These are phyloP conservation scores for Xylaria sp. DNA, from an alignment of 495 filamentous ascomycete genomes.

Conservation along the genomic window DNA sequence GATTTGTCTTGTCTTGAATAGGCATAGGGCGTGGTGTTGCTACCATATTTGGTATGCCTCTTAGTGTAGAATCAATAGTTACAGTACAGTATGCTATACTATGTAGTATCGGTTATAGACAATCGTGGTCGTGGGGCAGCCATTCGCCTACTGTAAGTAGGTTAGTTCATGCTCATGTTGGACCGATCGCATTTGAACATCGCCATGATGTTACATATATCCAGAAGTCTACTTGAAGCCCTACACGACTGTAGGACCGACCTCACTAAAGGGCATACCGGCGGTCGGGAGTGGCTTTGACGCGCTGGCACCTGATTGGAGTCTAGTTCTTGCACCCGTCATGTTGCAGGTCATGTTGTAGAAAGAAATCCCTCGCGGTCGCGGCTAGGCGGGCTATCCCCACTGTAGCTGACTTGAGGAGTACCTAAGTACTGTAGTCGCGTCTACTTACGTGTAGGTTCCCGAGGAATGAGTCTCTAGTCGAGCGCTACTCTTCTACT, in stretches of 20 bases:
- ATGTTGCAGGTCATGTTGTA: too few relatives aligned
- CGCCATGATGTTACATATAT: not conserved
- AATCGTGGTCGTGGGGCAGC: not conserved
- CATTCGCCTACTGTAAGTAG: not conserved
- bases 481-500: not conserved
- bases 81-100: not conserved
- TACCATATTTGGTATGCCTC: not conserved
- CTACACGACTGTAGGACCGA: not conserved
- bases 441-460: constrained; percentile 13
- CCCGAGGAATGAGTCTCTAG: constrained; percentile 11
- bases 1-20: constrained; percentile 13
- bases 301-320: not conserved
- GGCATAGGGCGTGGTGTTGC: not conserved
- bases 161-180: not conserved
- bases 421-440: not conserved
- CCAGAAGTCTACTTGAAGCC: not conserved
- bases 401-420: not conserved
- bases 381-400: not conserved
- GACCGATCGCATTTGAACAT: not conserved
- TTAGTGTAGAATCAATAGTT: not conserved
- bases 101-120: not conserved
- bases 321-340: not conserved
- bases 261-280: not conserved
- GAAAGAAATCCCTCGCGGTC: constrained; percentile 6
- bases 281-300: not conserved